phyloP scores from a whole-genome alignment of 202 grass and related monocot genomes.

The Thinopyrum obtusiflorum region DNA sequence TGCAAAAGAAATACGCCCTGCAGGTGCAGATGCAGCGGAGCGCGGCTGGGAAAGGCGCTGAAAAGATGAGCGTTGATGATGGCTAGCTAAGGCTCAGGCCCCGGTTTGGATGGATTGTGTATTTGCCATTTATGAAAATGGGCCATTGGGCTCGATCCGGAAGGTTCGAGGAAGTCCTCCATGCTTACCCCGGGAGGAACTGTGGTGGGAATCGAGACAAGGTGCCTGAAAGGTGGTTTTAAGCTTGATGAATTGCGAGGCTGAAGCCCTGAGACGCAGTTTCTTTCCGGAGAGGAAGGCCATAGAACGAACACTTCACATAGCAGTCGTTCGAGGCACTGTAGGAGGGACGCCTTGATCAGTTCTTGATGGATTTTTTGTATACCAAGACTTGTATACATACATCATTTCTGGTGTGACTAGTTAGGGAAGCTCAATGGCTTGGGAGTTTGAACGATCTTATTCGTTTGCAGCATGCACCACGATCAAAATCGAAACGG shows the following conservation, averaged over 20 bases:
- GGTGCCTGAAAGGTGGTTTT: not conserved
- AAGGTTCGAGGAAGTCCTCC: not conserved
- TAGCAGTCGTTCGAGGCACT: not conserved
- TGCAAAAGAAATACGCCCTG: constrained; percentile 55
- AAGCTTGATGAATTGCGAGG: not conserved
- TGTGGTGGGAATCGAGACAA: not conserved
- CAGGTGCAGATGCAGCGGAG: constrained; percentile 53
- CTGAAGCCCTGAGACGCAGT: constrained; percentile 6
- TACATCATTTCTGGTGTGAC: not conserved
- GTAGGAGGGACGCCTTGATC: not conserved
- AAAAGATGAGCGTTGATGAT: constrained; percentile 45
- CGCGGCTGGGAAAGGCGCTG: constrained; percentile 33
- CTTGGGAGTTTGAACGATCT: not conserved
- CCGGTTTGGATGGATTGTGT: constrained; percentile 7
- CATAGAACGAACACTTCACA: not conserved
- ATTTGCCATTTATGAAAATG: constrained; percentile 2
- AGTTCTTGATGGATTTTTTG: not conserved
- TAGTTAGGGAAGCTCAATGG: not conserved
- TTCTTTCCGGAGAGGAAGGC: not conserved
- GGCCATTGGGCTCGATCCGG: not conserved
- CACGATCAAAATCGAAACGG: not conserved
- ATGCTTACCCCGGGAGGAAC: not conserved
- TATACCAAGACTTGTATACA: not conserved
- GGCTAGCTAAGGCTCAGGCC: constrained; percentile 27
- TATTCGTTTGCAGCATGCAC: not conserved